phyloP scores from a whole-genome alignment of 2,329 filamentous ascomycete genomes.

The Setomelanomma holmii region DNA sequence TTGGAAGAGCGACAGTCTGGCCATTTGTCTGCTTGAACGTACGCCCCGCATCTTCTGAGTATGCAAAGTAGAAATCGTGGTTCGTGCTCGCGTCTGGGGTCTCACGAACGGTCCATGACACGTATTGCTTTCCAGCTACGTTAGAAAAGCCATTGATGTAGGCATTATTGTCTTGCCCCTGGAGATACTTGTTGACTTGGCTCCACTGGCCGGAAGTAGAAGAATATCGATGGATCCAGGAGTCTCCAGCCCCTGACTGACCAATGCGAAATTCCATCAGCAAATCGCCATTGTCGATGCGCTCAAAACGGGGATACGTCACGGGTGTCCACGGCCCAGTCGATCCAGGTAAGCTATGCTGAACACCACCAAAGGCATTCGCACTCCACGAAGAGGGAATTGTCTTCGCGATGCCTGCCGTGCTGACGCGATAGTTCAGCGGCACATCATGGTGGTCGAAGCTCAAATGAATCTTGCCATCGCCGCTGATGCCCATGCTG shows the following conservation, averaged over 20 bases:
- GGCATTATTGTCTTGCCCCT: slow-evolving; percentile 57
- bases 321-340: slow-evolving; percentile 47
- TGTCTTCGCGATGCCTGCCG: slow-evolving; percentile 38
- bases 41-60: slow-evolving; percentile 54
- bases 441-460: slow-evolving; percentile 59
- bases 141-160: slow-evolving; percentile 60
- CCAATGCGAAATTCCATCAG: slow-evolving; percentile 61
- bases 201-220: slow-evolving; percentile 46
- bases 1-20: slow-evolving; percentile 49
- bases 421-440: slow-evolving; percentile 45
- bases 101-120: slow-evolving; percentile 60
- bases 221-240: slow-evolving; percentile 57
- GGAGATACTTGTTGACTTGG: slow-evolving; percentile 52
- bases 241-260: slow-evolving; percentile 59
- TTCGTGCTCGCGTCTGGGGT: slow-evolving; percentile 59
- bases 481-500: slow-evolving; percentile 60
- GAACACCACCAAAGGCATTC: slow-evolving; percentile 35
- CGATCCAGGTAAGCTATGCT: slow-evolving; percentile 39
- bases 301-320: slow-evolving; percentile 60
- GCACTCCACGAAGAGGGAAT: slow-evolving; percentile 37
- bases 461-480: slow-evolving; percentile 62
- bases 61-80: slow-evolving; percentile 59
- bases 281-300: slow-evolving; percentile 48
- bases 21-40: slow-evolving; percentile 54
- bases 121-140: slow-evolving; percentile 47